These are phyloP conservation scores for Phytopythium mirpurense DNA, from an alignment of 352 stramenopile species.

Conservation along the genomic window DNA sequence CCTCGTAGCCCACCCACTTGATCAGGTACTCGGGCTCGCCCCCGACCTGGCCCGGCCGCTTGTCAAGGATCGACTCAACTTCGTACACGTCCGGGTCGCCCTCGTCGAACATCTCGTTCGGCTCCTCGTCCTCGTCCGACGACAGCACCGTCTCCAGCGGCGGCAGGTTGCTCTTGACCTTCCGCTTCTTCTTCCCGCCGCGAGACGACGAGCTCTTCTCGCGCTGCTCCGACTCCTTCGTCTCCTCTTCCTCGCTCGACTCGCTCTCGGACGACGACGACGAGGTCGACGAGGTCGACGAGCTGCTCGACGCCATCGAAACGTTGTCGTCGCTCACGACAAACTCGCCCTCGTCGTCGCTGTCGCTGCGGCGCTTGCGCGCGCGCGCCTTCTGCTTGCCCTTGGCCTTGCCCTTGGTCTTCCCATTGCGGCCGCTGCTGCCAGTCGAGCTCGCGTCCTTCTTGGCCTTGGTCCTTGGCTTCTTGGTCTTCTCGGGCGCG, in stretches of 20 bases:
- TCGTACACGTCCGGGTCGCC: constrained; percentile 81
- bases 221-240: constrained; percentile 12
- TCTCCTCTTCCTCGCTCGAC: constrained; percentile 28
- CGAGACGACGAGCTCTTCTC: constrained; percentile 3
- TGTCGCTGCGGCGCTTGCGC: neutral
- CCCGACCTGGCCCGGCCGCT: constrained; percentile 25
- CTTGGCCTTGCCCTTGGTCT: constrained; percentile 14
- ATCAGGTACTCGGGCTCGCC: constrained; percentile 71
- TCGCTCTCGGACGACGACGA: constrained; percentile 26
- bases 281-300: constrained; percentile 15
- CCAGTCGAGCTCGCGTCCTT: neutral
- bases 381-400: constrained; percentile 10
- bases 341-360: constrained; percentile 18
- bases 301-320: constrained; percentile 12
- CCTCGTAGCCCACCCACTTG: constrained; percentile 80
- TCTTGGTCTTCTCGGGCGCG: constrained; percentile 20
- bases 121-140: constrained; percentile 69
- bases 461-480: constrained; percentile 12
- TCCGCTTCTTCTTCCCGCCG: constrained; percentile 28
- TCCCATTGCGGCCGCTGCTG: neutral
- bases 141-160: constrained; percentile 55
- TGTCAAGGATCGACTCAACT: constrained; percentile 66
- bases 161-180: constrained; percentile 42
- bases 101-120: constrained; percentile 71
- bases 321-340: constrained; percentile 30